Percentiles rank a stretch among this genome's conserved stretches.
Conservation (phyloP, 352 stramenopile species). For the Pythium dissotocum region DNA sequence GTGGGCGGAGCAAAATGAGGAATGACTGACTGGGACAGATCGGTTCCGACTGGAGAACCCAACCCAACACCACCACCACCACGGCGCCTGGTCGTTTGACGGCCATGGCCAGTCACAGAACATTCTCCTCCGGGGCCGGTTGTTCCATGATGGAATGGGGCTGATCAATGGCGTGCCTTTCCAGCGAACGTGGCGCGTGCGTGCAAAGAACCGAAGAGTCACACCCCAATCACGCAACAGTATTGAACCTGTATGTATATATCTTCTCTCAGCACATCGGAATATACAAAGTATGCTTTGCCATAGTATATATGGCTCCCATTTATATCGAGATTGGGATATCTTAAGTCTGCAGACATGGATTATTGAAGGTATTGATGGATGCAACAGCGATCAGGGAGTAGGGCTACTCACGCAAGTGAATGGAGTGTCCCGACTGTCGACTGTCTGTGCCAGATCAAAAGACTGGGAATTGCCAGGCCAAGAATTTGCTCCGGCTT, state of each 20-base stretch:
- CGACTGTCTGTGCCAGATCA: not conserved
- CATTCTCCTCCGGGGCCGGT: slow-evolving; percentile 2
- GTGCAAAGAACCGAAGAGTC: slow-evolving; percentile 1
- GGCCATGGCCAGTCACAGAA: slow-evolving; percentile 18
- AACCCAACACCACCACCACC: not conserved
- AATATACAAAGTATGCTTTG: too few relatives aligned
- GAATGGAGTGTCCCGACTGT: not conserved
- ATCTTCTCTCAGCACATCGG: too few relatives aligned
- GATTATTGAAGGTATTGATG: not conserved
- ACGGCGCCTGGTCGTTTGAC: not conserved
- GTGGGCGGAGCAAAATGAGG: not conserved
- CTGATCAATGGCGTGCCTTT: slow-evolving; percentile 2
- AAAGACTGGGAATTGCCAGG: not conserved
- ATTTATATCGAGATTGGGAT: too few relatives aligned
- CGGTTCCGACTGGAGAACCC: not conserved
- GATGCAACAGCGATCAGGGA: not conserved
- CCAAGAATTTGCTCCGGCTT: not conserved
- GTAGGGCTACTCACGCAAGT: not conserved
- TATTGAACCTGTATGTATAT: not conserved
- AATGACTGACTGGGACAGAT: not conserved
- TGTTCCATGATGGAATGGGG: not conserved
- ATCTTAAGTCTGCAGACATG: not conserved
- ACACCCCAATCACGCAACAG: not conserved
- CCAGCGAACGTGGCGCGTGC: not conserved
- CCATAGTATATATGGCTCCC: too few relatives aligned